Evolutionary conservation across 139 green algal genomes (phyloP), one percentile per base, ranked within the genome.

Genomic region (Chlamydomonas incerta): DNA sequence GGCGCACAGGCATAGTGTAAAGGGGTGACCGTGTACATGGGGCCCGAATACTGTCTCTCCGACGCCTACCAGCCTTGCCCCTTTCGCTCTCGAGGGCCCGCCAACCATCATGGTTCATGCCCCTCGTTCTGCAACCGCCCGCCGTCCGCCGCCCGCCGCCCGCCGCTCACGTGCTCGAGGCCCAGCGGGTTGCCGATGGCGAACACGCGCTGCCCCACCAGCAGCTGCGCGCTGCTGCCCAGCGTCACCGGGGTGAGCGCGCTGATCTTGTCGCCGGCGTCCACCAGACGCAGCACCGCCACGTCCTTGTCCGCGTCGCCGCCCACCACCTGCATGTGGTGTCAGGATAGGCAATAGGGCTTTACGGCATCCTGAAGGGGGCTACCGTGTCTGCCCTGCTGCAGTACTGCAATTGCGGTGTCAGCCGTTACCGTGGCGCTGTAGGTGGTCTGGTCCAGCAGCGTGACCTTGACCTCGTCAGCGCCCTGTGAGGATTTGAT

Each of bases 191-290:
- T 88, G 33, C 88, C 88, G 57, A 87, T 81, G 34, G 87, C 87
- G 83, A 85, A 91, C 77, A 96, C 93, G 8, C 77, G 68, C 82
- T 98, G 95, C 28, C 95, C 94, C 41, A 98, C 95, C 73, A 94
- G 75, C 35, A 97, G 85, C n/a, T 90, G 89, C 2, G 63, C 63
- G 29, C 80, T 88, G 60, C 46, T 50, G n/a, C 89, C 89, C 35
- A 93, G 63, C 10, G 77, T 87, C 15, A 93, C 89, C 37, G 89
- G 87, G 63, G 88, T 79, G 55, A 93, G 86, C 70, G 50, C 52
- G 0, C 21, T 29, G 41, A 83, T 29, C 57, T 70, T 69, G 29
- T 86, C 70, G 13, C 31, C 18, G 3, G 77, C 11, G 3, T 70
- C 85, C 76, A 68, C 52, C 72, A 94, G 83, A 76, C 90, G 75